A percentile compares a stretch with the other conserved stretches of the same genome.
These are phyloP conservation scores for Monascus purpureus DNA, from an alignment of 495 filamentous ascomycete genomes.

Conservation along the genomic window DNA sequence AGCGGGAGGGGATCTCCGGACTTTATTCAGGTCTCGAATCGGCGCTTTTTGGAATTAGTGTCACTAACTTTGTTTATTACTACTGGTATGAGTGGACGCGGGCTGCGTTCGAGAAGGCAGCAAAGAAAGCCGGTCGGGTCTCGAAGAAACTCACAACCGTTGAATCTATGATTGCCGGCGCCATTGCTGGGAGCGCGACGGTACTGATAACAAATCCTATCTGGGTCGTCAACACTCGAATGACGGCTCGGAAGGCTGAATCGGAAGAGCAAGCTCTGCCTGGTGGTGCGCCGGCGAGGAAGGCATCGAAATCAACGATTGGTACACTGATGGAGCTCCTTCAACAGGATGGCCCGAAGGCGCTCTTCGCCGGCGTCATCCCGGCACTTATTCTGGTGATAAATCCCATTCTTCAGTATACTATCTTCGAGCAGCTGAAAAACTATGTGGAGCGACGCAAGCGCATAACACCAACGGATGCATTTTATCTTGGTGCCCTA, in stretches of 20 bases:
- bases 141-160: conserved; percentile 75
- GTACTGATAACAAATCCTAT: conserved; percentile 95
- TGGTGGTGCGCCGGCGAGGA: conserved; percentile 27
- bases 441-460: conserved; percentile 51
- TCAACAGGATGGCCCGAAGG: conserved; percentile 62
- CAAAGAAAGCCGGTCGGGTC: conserved; percentile 55
- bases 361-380: conserved; percentile 83
- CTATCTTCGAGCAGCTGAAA: conserved; percentile 96
- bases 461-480: conserved; percentile 66
- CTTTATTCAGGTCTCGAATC: conserved; percentile 82
- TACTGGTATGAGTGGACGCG: conserved; percentile 99
- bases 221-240: conserved; percentile 96
- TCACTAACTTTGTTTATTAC: conserved; percentile 99
- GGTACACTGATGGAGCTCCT: conserved; percentile 65
- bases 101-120: conserved; percentile 72
- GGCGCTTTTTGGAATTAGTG: conserved; percentile 90
- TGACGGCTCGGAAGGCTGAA: conserved; percentile 71
- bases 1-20: conserved; percentile 76
- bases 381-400: conserved; percentile 88
- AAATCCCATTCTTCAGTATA: conserved; percentile 97
- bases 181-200: conserved; percentile 86
- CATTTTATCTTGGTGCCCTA: conserved; percentile 80
- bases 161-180: conserved; percentile 87
- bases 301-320: conserved; percentile 53
- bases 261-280: conserved; percentile 40